Conservation (phyloP, 1,139 yeast genomes). For the Scheffersomyces illinoinensis region DNA sequence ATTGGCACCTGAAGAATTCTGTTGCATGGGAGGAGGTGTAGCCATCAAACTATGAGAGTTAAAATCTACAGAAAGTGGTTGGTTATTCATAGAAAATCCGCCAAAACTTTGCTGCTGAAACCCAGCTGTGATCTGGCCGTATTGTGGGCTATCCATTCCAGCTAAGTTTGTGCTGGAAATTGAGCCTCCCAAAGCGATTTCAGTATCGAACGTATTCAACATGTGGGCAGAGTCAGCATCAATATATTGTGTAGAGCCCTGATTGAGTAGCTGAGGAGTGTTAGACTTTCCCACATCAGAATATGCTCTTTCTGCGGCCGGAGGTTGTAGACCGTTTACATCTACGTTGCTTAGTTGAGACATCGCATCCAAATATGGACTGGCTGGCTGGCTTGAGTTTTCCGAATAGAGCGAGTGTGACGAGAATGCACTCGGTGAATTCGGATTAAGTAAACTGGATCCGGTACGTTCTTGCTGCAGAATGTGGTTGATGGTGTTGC, state of each 20-base stretch:
- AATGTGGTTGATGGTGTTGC: conserved; percentile 2
- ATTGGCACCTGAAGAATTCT: conserved; percentile 1
- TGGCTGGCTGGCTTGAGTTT: conserved; percentile 38
- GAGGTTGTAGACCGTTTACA: conserved; percentile 9
- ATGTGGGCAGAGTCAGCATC: conserved; percentile 10
- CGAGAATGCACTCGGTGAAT: conserved; percentile 13
- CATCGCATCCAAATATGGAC: conserved; percentile 42
- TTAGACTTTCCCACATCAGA: conserved; percentile 2
- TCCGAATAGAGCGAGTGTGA: conserved; percentile 36
- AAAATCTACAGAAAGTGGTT: not conserved
- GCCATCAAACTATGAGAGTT: not conserved
- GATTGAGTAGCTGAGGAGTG: conserved; percentile 1
- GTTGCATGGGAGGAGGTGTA: conserved; percentile 11
- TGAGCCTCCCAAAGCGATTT: conserved; percentile 44
- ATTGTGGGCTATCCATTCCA: conserved; percentile 10
- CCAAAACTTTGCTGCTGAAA: not conserved
- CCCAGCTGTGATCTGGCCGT: not conserved
- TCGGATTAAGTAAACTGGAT: conserved; percentile 8
- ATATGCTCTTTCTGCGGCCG: conserved; percentile 1
- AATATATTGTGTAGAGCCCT: conserved; percentile 5
- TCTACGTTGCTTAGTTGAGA: conserved; percentile 28
- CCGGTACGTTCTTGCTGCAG: not conserved
- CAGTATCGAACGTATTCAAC: conserved; percentile 28
- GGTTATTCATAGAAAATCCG: not conserved
- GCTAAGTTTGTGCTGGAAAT: conserved; percentile 39